Base-by-base conservation (phyloP, 1,139 yeast species). In the Yamadazyma taylorii region DNA sequence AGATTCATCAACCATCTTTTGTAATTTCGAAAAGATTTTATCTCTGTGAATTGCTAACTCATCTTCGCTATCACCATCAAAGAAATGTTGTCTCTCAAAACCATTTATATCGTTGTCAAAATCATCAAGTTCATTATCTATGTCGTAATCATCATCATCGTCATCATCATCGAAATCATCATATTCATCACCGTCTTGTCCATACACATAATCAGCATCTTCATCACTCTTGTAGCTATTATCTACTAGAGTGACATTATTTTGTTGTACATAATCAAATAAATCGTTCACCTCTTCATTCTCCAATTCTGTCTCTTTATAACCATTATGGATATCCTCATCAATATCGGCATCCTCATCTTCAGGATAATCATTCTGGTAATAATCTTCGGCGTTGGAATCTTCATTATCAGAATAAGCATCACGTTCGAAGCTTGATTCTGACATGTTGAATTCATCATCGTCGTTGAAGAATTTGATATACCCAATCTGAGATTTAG, bases 311-410 rank as follows among this genome's bases (percentile, higher is more conserved):
- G 48, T 47, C 14, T 40, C 48, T 17, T 35, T 41, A 26, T 43
- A 43, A 11, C 47, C 50, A 35, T 40, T 42, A 37, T 40, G 58
- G 39, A 44, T 48, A 41, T 60, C 72, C 40, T 63, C 73, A 26
- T 61, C 72, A 27, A 64, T 69, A 34, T 60, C 71, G 32, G 71
- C 86, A 52, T 85, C 92, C 50, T 87, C 96, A 53, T 88, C 96
- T 38, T 88, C 95, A 0, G 98, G 98, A 53, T 92, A 92, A 54
- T 92, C 97, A 60, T 92, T 92, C 52, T 81, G 80, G 57, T 92
- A 92, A 52, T 81, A 90, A 43, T 86, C 89, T 60, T 92, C 97
- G 11, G 96, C 96, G 44, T 68, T 68, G 3, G 73, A 66, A 43
- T 68, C 74, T 37, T 68, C 74, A 37, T 68, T 66, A 40, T 69